Base-by-base conservation (phyloP, 2,329 filamentous ascomycete species). In the Neofusicoccum ribis region DNA sequence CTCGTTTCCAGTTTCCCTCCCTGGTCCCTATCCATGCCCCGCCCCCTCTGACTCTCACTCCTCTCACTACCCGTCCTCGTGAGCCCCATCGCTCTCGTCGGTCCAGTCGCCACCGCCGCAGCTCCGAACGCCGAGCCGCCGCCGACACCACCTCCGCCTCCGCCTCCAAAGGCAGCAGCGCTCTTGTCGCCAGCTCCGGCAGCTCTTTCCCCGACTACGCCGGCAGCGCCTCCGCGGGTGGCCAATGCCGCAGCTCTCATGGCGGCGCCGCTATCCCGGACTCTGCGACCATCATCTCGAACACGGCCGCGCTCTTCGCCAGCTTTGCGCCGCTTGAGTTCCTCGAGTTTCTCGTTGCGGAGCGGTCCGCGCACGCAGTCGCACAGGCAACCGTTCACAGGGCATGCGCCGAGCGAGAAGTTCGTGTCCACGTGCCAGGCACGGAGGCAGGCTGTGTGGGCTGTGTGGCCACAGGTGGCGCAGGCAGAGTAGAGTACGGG, bases 381-480 rank as follows among this genome's bases (percentile, higher is more conserved):
- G 69, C 87, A 87, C 62, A 83, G 76, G 72, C 87, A 89, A 17
- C 85, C 86, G 54, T 82, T 80, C 7, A 83, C 86, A 2, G 85
- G 82, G 75, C 87, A 89, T 36, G 80, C 81, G 15, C 85, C 86
- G 67, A 84, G 82, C 11, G 50, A 54, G 20, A 46, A 11, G 14
- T 52, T 73, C 20, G 79, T 68, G 61, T 84, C 80, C 17, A 76
- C 75, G 63, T 87, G 83, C 86, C 86, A 88, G 14, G 80, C 79
- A 7, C 78, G 79, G 36, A 88, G 79, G 71, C 87, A 89, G 58
- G 81, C 81, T 5, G 82, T 76, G 70, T 89, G 87, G 2, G 83
- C 86, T 44, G 84, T 82, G 69, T 89, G 87, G 3, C 85, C 85
- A 72, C 87, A 89, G 12, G 83, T 78, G 69, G 86, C 80, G 72